Percentiles rank a stretch among this genome's conserved stretches.
Conservation (phyloP, 768 basidiomycete genomes). For the Boletus pseudopeckii region DNA sequence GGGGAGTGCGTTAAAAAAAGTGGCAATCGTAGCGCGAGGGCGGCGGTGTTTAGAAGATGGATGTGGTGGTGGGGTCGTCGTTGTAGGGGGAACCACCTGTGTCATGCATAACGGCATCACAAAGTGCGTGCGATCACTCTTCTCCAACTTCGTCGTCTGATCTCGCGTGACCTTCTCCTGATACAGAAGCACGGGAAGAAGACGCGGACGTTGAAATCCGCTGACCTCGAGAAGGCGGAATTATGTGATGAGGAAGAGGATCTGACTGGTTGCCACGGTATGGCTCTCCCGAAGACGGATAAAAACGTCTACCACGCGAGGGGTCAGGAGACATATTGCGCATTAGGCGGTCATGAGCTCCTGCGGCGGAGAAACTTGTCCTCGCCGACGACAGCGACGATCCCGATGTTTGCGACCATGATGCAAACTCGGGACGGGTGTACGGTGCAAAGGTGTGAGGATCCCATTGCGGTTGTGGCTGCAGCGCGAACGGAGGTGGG, state of each 20-base stretch:
- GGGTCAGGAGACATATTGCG: constrained; percentile 1
- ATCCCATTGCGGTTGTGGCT: constrained; percentile 69
- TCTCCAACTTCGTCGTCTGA: constrained; percentile 19
- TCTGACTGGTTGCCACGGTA: constrained; percentile 10
- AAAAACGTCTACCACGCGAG: constrained; percentile 11
- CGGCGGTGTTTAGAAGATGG: constrained; percentile 1
- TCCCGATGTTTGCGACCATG: constrained; percentile 32
- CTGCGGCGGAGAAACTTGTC: constrained; percentile 17
- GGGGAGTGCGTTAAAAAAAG: constrained; percentile 15
- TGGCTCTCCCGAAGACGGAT: constrained; percentile 14
- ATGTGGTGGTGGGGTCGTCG: background rate
- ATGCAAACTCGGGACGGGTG: constrained; percentile 36
- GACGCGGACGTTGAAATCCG: constrained; percentile 13
- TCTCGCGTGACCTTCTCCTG: constrained; percentile 14
- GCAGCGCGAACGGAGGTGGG: constrained; percentile 60
- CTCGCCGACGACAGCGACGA: constrained; percentile 36
- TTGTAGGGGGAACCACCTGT: background rate
- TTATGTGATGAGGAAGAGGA: constrained; percentile 16
- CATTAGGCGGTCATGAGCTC: constrained; percentile 14
- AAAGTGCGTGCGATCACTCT: constrained; percentile 14
- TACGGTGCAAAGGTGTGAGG: constrained; percentile 37
- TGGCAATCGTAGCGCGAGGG: constrained; percentile 20
- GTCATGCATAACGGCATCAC: constrained; percentile 17
- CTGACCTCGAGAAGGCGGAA: constrained; percentile 15
- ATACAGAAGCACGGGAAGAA: constrained; percentile 12